Base-by-base conservation (phyloP, 345 rosid genomes). In the Rubroshorea leprosula region DNA sequence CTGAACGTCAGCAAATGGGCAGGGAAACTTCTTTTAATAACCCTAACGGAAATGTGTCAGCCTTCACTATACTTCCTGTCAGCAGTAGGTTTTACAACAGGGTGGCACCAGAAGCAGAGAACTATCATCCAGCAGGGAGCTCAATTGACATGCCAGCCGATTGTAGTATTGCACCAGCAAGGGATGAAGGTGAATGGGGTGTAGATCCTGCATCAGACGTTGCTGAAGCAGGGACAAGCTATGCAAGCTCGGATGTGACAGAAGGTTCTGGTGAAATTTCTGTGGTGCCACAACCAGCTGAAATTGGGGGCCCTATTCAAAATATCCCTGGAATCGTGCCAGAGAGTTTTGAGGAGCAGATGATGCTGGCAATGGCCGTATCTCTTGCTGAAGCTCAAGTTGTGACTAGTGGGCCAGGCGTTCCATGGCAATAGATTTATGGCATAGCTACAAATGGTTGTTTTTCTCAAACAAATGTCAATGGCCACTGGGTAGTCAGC, bases 321-420 rank as follows among this genome's bases (percentile, higher is more conserved):
- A 73, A 53, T 60, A 27, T 67, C 45, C 66, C 79, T 4, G 82
- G 65, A 26, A 72, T 89, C 15, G 66, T 83, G 53, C 97, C 95
- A 6, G 94, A 86, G 78, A 89, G 78, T 75, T 93, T 74, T 49
- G 99, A 93, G 77, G 99, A 93, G 63, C 96, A 89, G 74, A 89
- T 89, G 96, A 85, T 89, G 96, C 65, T 93, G 63, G 96, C 97
- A 29, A 82, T 85, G 97, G 89, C 99, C 23, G 85, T 83, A 55
- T 87, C 99, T 73, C 76, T 89, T 22, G 94, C 94, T n/a, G 96
- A 89, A 67, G 91, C 89, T 62, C 80, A 79, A 69, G 74, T 85
- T 16, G 39, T 77, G 57, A 65, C 83, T 26, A 76, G 68, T 62
- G 78, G 74, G 64, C 75, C 76, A 23, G 82, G 75, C 49, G 76